These are phyloP conservation scores for Teratosphaeria pseudoeucalypti DNA, from an alignment of 2,329 filamentous ascomycete species.

Conservation along the genomic window DNA sequence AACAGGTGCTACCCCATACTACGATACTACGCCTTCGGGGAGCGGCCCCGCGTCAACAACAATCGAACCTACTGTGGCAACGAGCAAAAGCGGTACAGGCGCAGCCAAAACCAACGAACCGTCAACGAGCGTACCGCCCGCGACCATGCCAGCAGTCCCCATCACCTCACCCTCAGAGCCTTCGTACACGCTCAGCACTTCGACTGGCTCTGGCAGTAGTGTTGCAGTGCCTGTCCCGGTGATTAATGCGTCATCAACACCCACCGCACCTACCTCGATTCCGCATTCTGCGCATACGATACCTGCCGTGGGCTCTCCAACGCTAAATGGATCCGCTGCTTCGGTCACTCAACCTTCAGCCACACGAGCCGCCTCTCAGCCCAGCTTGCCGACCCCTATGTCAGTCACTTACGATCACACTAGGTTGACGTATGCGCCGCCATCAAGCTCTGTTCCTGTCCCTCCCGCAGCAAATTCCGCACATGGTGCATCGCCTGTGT, in stretches of 20 bases:
- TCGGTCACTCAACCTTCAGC: not conserved
- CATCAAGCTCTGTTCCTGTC: not conserved
- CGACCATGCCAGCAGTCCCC: not conserved
- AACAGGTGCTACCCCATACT: not conserved
- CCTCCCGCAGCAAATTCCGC: slow-evolving; percentile 1
- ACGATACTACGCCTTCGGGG: not conserved
- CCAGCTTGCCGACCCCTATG: not conserved
- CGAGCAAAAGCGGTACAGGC: not conserved
- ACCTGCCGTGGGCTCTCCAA: slow-evolving; percentile 1
- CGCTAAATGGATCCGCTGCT: not conserved
- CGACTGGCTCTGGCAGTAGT: not conserved
- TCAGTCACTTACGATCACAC: slow-evolving; percentile 1
- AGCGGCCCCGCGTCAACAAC: not conserved
- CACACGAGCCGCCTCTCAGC: not conserved
- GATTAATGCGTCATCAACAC: not conserved
- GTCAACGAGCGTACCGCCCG: slow-evolving; percentile 5
- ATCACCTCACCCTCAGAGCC: not conserved
- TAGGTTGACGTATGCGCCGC: not conserved
- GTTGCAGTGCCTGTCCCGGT: not conserved
- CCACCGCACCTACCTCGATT: slow-evolving; percentile 5
- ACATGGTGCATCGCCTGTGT: slow-evolving; percentile 23
- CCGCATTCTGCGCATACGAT: slow-evolving; percentile 3
- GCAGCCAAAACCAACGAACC: slow-evolving; percentile 1
- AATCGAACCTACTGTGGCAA: not conserved
- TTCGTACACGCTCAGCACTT: slow-evolving; percentile 2